Evolutionary conservation across 2,329 filamentous ascomycete genomes (phyloP), one percentile per base, ranked within the genome.

Genomic region (Cercospora sp.): DNA sequence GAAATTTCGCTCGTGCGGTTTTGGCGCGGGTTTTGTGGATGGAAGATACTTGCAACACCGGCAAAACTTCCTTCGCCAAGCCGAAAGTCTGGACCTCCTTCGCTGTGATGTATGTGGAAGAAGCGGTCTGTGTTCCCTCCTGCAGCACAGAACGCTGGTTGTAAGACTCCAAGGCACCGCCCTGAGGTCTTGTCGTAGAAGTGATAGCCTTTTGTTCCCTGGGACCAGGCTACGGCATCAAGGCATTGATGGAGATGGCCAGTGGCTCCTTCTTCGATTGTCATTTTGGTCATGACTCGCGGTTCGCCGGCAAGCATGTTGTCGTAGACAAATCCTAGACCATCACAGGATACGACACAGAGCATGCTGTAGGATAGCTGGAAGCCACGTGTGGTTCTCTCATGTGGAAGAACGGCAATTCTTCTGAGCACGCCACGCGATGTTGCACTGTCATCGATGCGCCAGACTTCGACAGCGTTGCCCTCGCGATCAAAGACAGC

Each of bases 401-500:
- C 77, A 66, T 84, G 82, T 21, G 79, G 73, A 60, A 84, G 71
- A 3, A 82, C 70, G 1, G 80, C 79, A 30, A 82, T 77, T 13
- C 73, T 79, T 24, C 76, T 76, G 66, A 84, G 84, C 40, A 79
- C 76, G 16, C 81, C 82, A 34, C 80, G 77, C 12, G 69, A 57
- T 12, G 75, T 68, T 10, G 74, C 79, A 24, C 79, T 78, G 24
- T 76, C 43, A 24, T 78, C 80, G 0, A 79, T 76, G 65, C 80
- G 77, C 82, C 82, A 84, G 2, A 84, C 80, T 69, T 84, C 82
- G 1, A 84, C 69, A 1, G 80, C 77, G 72, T 83, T 79, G 3
- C 81, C 81, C 51, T 80, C 78, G 0, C 81, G 76, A 70, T 84
- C 82, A 73, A 81, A 84, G 2, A 82, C 81, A 2, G 79, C 81